These are phyloP conservation scores for Aspergillus brunneoviolaceus DNA, from an alignment of 2,329 filamentous ascomycete species.

Conservation along the genomic window DNA sequence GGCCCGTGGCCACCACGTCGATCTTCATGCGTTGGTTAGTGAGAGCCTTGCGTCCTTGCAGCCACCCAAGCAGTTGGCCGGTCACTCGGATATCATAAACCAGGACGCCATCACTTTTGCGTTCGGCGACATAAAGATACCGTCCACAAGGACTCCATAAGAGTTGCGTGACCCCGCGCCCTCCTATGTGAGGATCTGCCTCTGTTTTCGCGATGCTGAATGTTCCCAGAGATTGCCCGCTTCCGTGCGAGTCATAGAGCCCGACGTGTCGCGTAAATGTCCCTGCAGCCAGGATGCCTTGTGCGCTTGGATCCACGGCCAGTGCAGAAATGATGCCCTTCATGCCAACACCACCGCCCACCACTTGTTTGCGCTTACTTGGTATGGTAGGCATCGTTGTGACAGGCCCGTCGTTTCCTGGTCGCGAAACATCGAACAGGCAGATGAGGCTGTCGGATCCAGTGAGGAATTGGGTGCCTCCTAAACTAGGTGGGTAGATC, in stretches of 20 bases:
- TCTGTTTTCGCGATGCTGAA: slow-evolving; percentile 49
- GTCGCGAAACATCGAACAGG: slow-evolving; percentile 55
- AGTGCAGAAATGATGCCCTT: slow-evolving; percentile 58
- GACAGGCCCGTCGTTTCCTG: slow-evolving; percentile 48
- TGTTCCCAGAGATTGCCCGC: slow-evolving; percentile 51
- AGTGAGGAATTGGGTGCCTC: slow-evolving; percentile 56
- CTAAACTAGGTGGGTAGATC: slow-evolving; percentile 47
- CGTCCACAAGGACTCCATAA: slow-evolving; percentile 58
- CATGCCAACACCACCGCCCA: slow-evolving; percentile 51
- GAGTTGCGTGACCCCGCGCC: slow-evolving; percentile 56
- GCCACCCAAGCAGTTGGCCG: slow-evolving; percentile 51
- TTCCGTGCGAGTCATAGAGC: slow-evolving; percentile 53
- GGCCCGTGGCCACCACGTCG: slow-evolving; percentile 46
- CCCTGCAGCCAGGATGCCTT: slow-evolving; percentile 57
- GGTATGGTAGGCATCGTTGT: slow-evolving; percentile 50
- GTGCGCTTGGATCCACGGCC: slow-evolving; percentile 41
- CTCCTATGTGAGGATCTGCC: slow-evolving; percentile 43
- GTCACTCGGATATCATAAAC: slow-evolving; percentile 62
- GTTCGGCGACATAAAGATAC: slow-evolving; percentile 60
- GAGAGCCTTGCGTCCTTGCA: slow-evolving; percentile 45
- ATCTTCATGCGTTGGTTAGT: slow-evolving; percentile 59
- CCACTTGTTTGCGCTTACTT: slow-evolving; percentile 47
- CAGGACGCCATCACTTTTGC: slow-evolving; percentile 55
- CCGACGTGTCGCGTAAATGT: slow-evolving; percentile 57
- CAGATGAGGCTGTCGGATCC: slow-evolving; percentile 56